phyloP scores from a whole-genome alignment of 805 yeast genomes.

The Yarrowia sp. region DNA sequence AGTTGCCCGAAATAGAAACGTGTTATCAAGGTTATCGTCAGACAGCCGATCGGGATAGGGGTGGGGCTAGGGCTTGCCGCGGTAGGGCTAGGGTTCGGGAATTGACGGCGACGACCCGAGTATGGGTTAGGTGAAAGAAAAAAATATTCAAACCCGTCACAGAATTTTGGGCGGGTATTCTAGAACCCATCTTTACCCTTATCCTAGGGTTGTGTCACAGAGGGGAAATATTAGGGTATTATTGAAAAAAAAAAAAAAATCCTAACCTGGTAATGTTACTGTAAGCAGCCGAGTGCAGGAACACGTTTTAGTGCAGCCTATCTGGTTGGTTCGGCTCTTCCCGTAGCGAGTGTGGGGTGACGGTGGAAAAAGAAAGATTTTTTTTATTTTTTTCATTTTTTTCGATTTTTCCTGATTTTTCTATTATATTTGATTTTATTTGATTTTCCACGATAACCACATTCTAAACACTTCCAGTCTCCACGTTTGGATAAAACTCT shows the following conservation, averaged over 20 bases:
- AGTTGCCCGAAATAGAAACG: slow-evolving; percentile 5
- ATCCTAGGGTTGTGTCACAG: neutral
- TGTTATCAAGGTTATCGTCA: slow-evolving; percentile 35
- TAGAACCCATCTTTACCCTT: too few species aligned
- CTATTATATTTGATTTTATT: too few species aligned
- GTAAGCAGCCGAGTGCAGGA: slow-evolving; percentile 16
- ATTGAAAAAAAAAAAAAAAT: too few species aligned
- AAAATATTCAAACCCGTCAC: neutral
- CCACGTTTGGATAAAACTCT: too few species aligned
- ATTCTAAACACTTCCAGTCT: too few species aligned
- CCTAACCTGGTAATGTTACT: neutral
- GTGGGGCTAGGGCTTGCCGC: neutral
- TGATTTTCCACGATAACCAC: too few species aligned
- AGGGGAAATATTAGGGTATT: neutral
- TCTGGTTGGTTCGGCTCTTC: slow-evolving; percentile 16
- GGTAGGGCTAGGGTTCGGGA: slow-evolving; percentile 13
- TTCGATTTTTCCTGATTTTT: neutral
- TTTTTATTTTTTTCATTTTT: neutral
- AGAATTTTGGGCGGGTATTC: too few species aligned
- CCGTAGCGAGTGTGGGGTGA: too few species aligned
- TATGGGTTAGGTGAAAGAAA: neutral
- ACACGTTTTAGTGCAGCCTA: slow-evolving; percentile 22
- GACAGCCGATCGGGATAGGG: neutral
- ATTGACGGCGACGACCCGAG: neutral
- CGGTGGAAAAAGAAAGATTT: too few species aligned